A percentile compares a stretch with the other conserved stretches of the same genome.
Evolutionary conservation across 805 yeast species (phyloP).

Genomic region (Pichia phayaonensis): DNA sequence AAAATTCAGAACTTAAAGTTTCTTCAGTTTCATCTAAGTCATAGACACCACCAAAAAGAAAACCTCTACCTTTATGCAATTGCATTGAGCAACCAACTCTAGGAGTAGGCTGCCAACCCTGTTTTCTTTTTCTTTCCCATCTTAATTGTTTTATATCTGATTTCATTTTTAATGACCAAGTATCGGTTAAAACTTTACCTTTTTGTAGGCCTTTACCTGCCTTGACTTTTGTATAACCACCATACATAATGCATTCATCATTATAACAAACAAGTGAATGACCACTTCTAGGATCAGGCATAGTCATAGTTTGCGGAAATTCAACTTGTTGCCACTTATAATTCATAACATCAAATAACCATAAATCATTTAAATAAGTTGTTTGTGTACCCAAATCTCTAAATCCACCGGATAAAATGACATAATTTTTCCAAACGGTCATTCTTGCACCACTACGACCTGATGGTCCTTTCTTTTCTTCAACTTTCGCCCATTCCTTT

Average conservation of each 20-base stretch:
- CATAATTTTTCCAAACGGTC: slow-evolving; percentile 85
- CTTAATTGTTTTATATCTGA: slow-evolving; percentile 66
- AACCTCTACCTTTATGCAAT: slow-evolving; percentile 83
- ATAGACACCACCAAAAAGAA: slow-evolving; percentile 91
- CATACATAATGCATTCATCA: slow-evolving; percentile 77
- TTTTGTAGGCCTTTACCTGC: slow-evolving; percentile 83
- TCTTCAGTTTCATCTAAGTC: slow-evolving; percentile 96
- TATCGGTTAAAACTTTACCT: slow-evolving; percentile 81
- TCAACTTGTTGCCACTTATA: slow-evolving; percentile 89
- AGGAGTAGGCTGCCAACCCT: slow-evolving; percentile 85
- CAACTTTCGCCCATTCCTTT: slow-evolving; percentile 88
- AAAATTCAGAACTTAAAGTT: slow-evolving; percentile 75
- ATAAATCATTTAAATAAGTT: slow-evolving; percentile 73
- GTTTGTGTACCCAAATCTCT: slow-evolving; percentile 82
- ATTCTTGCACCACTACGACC: slow-evolving; percentile 91
- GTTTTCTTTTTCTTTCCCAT: slow-evolving; percentile 87
- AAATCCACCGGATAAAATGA: slow-evolving; percentile 86
- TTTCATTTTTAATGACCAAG: slow-evolving; percentile 85
- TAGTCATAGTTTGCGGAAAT: slow-evolving; percentile 69
- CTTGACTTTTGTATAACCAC: slow-evolving; percentile 91
- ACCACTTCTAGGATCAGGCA: slow-evolving; percentile 91
- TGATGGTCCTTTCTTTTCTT: slow-evolving; percentile 60
- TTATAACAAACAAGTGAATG: slow-evolving; percentile 70
- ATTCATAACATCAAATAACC: slow-evolving; percentile 87
- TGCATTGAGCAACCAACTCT: slow-evolving; percentile 93